Conservation (phyloP, 2,329 filamentous ascomycete species). For the Herpotrichia juniperi region DNA sequence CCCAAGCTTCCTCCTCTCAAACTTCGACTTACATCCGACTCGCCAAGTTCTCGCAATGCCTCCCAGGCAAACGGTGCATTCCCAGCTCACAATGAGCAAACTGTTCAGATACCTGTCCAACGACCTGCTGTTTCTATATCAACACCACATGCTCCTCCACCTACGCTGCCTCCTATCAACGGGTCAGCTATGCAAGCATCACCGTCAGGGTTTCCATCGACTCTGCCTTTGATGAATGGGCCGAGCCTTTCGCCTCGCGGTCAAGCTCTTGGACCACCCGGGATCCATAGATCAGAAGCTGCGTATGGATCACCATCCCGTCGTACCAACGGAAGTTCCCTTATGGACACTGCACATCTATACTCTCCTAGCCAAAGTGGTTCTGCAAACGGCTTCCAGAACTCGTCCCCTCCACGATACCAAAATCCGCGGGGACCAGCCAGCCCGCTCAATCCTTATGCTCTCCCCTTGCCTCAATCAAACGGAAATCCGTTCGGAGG, state of each 20-base stretch:
- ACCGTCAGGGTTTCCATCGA: constrained; percentile 25
- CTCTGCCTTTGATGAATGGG: constrained; percentile 45
- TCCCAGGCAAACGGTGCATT: constrained; percentile 24
- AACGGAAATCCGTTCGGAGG: constrained; percentile 35
- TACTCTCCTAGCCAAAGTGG: constrained; percentile 26
- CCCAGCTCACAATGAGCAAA: constrained; percentile 18
- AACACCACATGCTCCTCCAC: constrained; percentile 24
- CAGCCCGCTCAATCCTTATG: constrained; percentile 34
- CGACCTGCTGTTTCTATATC: constrained; percentile 16
- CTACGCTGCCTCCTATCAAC: constrained; percentile 33
- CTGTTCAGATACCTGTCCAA: constrained; percentile 29
- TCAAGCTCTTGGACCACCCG: constrained; percentile 50
- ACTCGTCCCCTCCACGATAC: constrained; percentile 43
- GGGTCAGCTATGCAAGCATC: constrained; percentile 15
- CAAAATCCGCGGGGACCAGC: constrained; percentile 29
- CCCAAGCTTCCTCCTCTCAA: constrained; percentile 69
- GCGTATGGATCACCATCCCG: constrained; percentile 41
- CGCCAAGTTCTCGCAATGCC: constrained; percentile 41
- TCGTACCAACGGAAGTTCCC: constrained; percentile 32
- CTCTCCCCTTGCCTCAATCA: constrained; percentile 26
- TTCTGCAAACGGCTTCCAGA: constrained; percentile 29
- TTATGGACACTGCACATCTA: constrained; percentile 24
- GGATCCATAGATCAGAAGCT: constrained; percentile 45
- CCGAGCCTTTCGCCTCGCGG: constrained; percentile 53
- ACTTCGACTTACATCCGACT: constrained; percentile 60